Evolutionary conservation across 2,329 filamentous ascomycete genomes (phyloP), one percentile per base, ranked within the genome.

Genomic region (Monosporascus sp.): DNA sequence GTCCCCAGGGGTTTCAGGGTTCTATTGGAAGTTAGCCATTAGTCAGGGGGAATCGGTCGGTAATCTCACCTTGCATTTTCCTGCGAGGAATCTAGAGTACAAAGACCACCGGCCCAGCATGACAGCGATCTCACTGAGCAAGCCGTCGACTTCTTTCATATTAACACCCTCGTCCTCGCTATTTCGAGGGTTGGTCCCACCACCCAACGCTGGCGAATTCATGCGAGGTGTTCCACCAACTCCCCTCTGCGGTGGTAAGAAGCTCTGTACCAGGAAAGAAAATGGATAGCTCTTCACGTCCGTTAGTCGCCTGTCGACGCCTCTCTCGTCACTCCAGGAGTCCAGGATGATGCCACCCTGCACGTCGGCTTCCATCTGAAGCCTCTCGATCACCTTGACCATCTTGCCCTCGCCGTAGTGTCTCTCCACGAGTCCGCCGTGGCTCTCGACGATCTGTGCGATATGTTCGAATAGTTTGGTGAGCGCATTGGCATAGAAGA

Each of bases 221-320:
- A 90, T 83, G 45, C 90, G 82, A 2, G 87, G 81, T 2, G 85
- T 85, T 2, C 82, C 83, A 11, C 67, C 62, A 41, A 78, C 70
- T 6, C 82, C 76, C 56, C 86, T 86, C 54, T 90, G 87, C 31
- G 81, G 77, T 0, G 89, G 85, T 47, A 96, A 70, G 68, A 96
- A 97, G 73, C 92, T 97, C 71, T 97, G 92, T 0, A 97, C 92
- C 45, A 99, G 75, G 67, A 99, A 99, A 0, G 92, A 96, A 70
- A 96, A 99, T 1, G 94, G 92, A 67, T 99, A 99, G 52, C 92
- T 96, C 74, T 95, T 97, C 70, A 96, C 90, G 65, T 99, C 94
- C 3, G 89, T 97, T 56, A 99, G 77, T 66, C 88, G 90, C 63
- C 93, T 84, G 66, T 93, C 89, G 48, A 99, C 84, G 55, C 78